Conservation (phyloP, 2,329 filamentous ascomycete genomes). For the Penicillium janthinellum region DNA sequence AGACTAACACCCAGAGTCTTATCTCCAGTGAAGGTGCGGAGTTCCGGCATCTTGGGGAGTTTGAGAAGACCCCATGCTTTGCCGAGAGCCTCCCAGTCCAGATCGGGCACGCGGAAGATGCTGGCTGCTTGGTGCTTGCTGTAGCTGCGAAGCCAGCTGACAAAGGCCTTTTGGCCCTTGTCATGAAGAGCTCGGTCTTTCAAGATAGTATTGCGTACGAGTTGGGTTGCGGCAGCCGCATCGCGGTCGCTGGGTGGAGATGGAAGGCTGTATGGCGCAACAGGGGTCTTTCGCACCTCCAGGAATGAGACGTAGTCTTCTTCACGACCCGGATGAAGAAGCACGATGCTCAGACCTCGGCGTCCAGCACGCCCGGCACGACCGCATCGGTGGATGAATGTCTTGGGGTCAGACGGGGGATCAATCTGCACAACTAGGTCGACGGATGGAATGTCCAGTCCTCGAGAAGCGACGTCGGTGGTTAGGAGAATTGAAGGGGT, state of each 20-base stretch:
- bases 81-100: conserved; percentile 83
- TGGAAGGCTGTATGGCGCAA: conserved; percentile 63
- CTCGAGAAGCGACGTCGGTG: conserved; percentile 87
- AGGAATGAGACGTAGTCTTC: conserved; percentile 90
- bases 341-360: conserved; percentile 79
- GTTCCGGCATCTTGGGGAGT: conserved; percentile 91
- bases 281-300: conserved; percentile 82
- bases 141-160: conserved; percentile 90
- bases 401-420: conserved; percentile 83
- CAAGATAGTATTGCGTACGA: conserved; percentile 60
- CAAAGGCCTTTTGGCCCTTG: conserved; percentile 87
- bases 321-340: conserved; percentile 82
- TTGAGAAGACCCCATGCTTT: conserved; percentile 82
- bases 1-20: conserved; percentile 57
- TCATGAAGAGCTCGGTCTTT: conserved; percentile 73
- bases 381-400: conserved; percentile 68
- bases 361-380: conserved; percentile 65
- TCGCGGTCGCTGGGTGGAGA: conserved; percentile 63
- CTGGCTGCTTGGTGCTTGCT: conserved; percentile 86
- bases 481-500: conserved; percentile 82
- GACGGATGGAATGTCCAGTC: conserved; percentile 87
- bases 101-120: conserved; percentile 80
- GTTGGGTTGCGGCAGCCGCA: conserved; percentile 58
- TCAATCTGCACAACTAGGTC: conserved; percentile 91
- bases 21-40: conserved; percentile 72